phyloP scores from a whole-genome alignment of 352 stramenopile species.

The Phytophthora niederhauseri region DNA sequence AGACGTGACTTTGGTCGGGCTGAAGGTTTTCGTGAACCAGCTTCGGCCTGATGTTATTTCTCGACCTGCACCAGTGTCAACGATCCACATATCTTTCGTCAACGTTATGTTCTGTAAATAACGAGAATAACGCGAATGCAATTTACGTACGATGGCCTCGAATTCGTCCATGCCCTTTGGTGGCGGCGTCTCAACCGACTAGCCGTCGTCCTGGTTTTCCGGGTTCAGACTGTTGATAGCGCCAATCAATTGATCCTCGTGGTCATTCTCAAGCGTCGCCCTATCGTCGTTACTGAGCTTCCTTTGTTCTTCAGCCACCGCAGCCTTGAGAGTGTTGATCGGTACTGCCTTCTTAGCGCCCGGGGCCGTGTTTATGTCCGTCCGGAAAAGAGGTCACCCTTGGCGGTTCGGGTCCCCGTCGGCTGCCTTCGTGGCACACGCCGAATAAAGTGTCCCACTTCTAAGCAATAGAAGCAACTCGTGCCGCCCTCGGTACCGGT shows the following conservation, averaged over 20 bases:
- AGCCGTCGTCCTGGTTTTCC: background rate
- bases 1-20: background rate
- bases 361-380: slow-evolving; percentile 12
- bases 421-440: background rate
- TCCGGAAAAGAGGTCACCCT: slow-evolving; percentile 11
- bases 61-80: background rate
- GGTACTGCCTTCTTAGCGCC: slow-evolving; percentile 6
- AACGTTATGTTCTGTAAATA: background rate
- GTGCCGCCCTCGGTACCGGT: background rate
- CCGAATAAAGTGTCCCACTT: slow-evolving; percentile 9
- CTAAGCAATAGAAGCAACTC: slow-evolving; percentile 14
- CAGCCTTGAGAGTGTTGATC: too few species aligned
- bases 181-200: background rate
- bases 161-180: too few species aligned
- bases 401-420: slow-evolving; percentile 11
- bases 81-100: background rate
- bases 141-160: too few species aligned
- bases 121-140: too few species aligned
- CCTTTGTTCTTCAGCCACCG: too few species aligned
- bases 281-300: background rate
- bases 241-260: too few species aligned
- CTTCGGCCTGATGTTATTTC: background rate
- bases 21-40: background rate
- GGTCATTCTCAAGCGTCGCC: too few species aligned
- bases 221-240: too few species aligned